phyloP scores from a whole-genome alignment of 768 basidiomycete genomes.

The Podaxis carcinomalis region DNA sequence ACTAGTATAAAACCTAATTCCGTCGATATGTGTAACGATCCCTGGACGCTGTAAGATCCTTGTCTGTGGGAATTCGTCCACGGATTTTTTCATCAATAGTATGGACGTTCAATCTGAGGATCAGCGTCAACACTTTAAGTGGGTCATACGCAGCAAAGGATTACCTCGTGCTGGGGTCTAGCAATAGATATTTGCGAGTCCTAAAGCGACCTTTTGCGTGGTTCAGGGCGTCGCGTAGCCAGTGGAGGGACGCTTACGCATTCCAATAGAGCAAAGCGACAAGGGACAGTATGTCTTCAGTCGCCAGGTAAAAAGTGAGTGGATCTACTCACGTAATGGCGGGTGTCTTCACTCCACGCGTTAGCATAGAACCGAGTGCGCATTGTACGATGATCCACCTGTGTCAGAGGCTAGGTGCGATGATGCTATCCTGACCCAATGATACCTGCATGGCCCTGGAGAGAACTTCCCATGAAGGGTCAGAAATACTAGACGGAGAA shows the following conservation, averaged over 20 bases:
- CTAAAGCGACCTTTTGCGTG: constrained; percentile 5
- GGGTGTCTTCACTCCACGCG: constrained; percentile 16
- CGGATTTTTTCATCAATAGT: constrained; percentile 28
- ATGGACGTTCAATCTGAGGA: constrained; percentile 22
- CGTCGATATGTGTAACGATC: constrained; percentile 24
- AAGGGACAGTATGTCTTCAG: no score
- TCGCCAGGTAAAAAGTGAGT: no score
- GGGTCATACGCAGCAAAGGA: not conserved
- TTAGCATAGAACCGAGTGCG: no score
- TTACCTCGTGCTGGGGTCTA: constrained; percentile 27
- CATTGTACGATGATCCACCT: constrained; percentile 15
- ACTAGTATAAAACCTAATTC: constrained; percentile 26
- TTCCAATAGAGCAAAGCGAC: constrained; percentile 17
- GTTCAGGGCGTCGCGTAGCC: not conserved
- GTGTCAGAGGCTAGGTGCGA: constrained; percentile 26
- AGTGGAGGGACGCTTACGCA: constrained; percentile 12
- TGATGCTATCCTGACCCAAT: constrained; percentile 21
- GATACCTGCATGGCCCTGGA: constrained; percentile 23
- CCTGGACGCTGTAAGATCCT: constrained; percentile 7
- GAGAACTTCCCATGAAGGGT: constrained; percentile 21
- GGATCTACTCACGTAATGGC: constrained; percentile 22
- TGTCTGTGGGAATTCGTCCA: constrained; percentile 1
- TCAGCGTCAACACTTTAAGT: not conserved
- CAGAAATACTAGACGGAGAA: constrained; percentile 18
- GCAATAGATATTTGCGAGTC: constrained; percentile 25